These are phyloP conservation scores for Claviceps sp. DNA, from an alignment of 2,329 filamentous ascomycete species.

Conservation along the genomic window DNA sequence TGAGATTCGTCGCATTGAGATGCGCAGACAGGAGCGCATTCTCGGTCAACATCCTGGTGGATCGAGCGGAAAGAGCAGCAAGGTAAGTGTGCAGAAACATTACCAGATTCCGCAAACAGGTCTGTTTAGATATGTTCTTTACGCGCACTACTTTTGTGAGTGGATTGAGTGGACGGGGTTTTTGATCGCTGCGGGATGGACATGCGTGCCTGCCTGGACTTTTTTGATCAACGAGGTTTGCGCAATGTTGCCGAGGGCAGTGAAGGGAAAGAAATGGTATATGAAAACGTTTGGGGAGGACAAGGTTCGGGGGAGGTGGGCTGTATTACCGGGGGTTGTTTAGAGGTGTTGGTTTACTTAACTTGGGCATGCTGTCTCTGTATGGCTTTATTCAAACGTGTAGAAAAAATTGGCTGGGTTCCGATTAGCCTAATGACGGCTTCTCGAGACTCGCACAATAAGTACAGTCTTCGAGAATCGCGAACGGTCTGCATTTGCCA, in stretches of 20 bases:
- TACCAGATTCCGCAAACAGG: slow-evolving; percentile 79
- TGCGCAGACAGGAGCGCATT: slow-evolving; percentile 35
- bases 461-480: too few relatives aligned
- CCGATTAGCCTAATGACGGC: too few relatives aligned
- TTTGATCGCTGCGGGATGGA: slow-evolving; percentile 57
- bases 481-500: too few relatives aligned
- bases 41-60: slow-evolving; percentile 26
- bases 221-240: slow-evolving; percentile 79
- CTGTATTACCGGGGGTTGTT: slow-evolving; percentile 46
- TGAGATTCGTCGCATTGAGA: slow-evolving; percentile 64
- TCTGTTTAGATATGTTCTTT: slow-evolving; percentile 70
- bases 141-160: slow-evolving; percentile 89
- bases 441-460: too few relatives aligned
- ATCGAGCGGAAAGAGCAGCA: slow-evolving; percentile 9
- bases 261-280: slow-evolving; percentile 78
- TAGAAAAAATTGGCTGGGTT: too few relatives aligned
- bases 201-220: slow-evolving; percentile 59
- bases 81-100: slow-evolving; percentile 47
- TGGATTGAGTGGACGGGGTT: slow-evolving; percentile 95
- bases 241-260: slow-evolving; percentile 80
- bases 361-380: too few relatives aligned
- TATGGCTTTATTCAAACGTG: too few relatives aligned
- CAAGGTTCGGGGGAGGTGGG: slow-evolving; percentile 60
- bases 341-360: slow-evolving; percentile 4
- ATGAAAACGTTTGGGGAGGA: slow-evolving; percentile 74